phyloP scores from a whole-genome alignment of 169 alveolate genomes.

The Theileria sp. region DNA sequence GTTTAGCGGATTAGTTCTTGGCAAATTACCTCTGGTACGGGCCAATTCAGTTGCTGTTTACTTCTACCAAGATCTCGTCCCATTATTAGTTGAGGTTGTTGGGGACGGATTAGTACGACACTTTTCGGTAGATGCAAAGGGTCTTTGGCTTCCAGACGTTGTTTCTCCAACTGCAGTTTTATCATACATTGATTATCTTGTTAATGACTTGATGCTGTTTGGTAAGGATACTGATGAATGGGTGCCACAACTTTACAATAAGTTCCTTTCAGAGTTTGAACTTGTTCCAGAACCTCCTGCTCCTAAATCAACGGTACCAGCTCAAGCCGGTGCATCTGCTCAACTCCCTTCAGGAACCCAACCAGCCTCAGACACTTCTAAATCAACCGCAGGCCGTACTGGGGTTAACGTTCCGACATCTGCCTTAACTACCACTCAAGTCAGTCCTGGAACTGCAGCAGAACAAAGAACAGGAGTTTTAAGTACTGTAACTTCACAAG shows the following conservation, averaged over 20 bases:
- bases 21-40: not conserved
- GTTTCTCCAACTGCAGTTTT: slow-evolving; percentile 5
- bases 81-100: not conserved
- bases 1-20: not conserved
- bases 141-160: not conserved
- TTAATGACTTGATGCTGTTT: not conserved
- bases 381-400: not conserved
- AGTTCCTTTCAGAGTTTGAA: not conserved
- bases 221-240: not conserved
- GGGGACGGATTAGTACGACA: not conserved
- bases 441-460: not conserved
- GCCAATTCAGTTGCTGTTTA: slow-evolving; percentile 11
- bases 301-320: not conserved
- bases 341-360: not conserved
- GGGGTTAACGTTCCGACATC: not conserved
- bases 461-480: not conserved
- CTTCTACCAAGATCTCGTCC: slow-evolving; percentile 2
- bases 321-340: not conserved
- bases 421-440: not conserved
- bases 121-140: slow-evolving; percentile 5
- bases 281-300: not conserved
- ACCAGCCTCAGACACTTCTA: not conserved
- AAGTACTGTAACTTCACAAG: not conserved
- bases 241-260: slow-evolving; percentile 1
- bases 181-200: not conserved